Conservation (phyloP, 371 early-diverging fungal genomes). For the Rhizomucor miehei region DNA sequence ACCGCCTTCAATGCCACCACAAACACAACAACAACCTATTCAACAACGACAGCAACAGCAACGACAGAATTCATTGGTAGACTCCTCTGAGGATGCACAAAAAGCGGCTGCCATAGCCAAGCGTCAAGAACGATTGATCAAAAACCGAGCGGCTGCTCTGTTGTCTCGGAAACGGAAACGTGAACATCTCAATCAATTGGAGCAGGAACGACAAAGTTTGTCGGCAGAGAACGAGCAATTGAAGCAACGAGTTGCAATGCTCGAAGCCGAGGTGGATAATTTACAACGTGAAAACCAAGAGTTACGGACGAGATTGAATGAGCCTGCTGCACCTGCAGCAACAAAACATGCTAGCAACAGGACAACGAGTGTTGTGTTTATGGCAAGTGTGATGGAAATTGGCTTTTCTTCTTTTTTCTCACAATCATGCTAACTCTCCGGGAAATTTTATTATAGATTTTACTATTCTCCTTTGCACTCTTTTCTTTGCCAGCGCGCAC, state of each 20-base stretch:
- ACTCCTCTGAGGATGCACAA: conserved; percentile 18
- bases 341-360: conserved; percentile 5
- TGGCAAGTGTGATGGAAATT: conserved; percentile 3
- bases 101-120: conserved; percentile 53
- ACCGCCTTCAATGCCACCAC: background rate
- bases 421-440: background rate
- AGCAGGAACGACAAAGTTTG: conserved; percentile 64
- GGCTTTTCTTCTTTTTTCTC: background rate
- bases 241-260: conserved; percentile 48
- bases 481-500: conserved; percentile 39
- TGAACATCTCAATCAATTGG: conserved; percentile 77
- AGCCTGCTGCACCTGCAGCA: conserved; percentile 4
- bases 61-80: conserved; percentile 1
- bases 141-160: conserved; percentile 90
- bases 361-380: conserved; percentile 6
- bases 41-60: conserved; percentile 8
- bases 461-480: conserved; percentile 6
- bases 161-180: conserved; percentile 86
- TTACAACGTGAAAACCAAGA: conserved; percentile 39
- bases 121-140: conserved; percentile 84
- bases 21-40: conserved; percentile 9
- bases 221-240: conserved; percentile 61
- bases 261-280: conserved; percentile 50
- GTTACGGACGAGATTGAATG: conserved; percentile 32
- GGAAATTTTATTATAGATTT: background rate